Conservation (phyloP, 202 grass and related monocot genomes). For the Bolboschoenoplectus hybrid region DNA sequence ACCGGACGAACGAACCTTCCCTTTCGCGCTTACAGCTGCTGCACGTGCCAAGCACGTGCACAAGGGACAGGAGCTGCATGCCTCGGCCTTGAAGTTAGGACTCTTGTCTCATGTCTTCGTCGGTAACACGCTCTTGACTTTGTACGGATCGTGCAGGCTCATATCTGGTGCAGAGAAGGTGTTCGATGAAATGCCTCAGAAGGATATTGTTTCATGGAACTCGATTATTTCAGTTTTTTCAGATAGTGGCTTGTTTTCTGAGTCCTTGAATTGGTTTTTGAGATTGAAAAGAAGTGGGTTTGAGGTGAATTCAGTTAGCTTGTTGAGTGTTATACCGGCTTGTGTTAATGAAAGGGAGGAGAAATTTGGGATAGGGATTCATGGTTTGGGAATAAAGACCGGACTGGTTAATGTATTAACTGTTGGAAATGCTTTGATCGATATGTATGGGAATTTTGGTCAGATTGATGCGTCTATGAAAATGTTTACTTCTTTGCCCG, state of each 20-base stretch:
- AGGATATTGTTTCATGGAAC: conserved; percentile 83
- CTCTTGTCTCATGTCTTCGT: conserved; percentile 58
- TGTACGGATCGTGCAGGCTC: conserved; percentile 49
- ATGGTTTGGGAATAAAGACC: conserved; percentile 55
- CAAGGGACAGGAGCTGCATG: conserved; percentile 80
- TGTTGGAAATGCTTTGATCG: conserved; percentile 60
- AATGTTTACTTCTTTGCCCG: conserved; percentile 54
- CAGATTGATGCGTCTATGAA: conserved; percentile 45
- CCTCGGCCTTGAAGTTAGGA: conserved; percentile 51
- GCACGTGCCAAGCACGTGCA: conserved; percentile 12
- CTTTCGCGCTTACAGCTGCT: conserved; percentile 75
- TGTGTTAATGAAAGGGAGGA: conserved; percentile 51
- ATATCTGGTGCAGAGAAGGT: conserved; percentile 37
- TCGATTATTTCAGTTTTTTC: conserved; percentile 59
- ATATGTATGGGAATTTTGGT: conserved; percentile 78
- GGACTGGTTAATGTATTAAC: conserved; percentile 56
- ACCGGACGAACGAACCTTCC: conserved; percentile 72
- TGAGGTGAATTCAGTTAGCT: conserved; percentile 52
- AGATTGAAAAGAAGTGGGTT: conserved; percentile 45
- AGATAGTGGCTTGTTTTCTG: conserved; percentile 41
- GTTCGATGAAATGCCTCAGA: conserved; percentile 68
- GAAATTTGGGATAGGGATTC: conserved; percentile 55
- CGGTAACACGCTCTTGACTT: conserved; percentile 65
- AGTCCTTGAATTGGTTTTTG: conserved; percentile 39
- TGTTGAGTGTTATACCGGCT: conserved; percentile 67